Conservation (phyloP, 257 asterid species). For the Solanum gandarillasii region DNA sequence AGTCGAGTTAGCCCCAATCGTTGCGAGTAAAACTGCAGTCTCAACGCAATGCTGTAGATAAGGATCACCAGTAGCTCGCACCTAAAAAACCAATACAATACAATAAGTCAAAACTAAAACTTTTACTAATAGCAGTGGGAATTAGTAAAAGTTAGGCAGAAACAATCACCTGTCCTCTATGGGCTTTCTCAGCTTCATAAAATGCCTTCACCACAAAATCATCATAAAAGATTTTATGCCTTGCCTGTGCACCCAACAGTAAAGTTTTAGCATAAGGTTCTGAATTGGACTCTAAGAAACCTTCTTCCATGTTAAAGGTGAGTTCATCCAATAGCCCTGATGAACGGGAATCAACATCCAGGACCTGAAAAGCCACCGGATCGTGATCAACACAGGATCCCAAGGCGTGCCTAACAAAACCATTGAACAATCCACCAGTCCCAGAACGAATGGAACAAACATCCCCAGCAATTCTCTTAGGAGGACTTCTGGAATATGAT, state of each 20-base stretch:
- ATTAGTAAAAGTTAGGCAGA: background rate
- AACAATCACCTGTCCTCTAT: slow-evolving; percentile 67
- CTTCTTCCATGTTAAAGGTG: slow-evolving; percentile 76
- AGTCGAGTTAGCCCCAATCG: slow-evolving; percentile 73
- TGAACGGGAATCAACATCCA: slow-evolving; percentile 21
- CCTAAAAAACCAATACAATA: slow-evolving; percentile 30
- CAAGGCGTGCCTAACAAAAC: slow-evolving; percentile 62
- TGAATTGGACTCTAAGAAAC: slow-evolving; percentile 23
- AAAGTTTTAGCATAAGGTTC: slow-evolving; percentile 56
- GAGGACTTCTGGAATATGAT: slow-evolving; percentile 46
- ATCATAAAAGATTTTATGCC: slow-evolving; percentile 56
- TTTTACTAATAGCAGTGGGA: background rate
- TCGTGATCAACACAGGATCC: slow-evolving; percentile 69
- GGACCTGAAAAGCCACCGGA: slow-evolving; percentile 27
- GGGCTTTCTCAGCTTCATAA: slow-evolving; percentile 70
- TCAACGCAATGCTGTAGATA: slow-evolving; percentile 94
- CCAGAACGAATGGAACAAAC: slow-evolving; percentile 38
- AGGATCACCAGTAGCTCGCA: slow-evolving; percentile 88
- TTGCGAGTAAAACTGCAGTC: slow-evolving; percentile 69
- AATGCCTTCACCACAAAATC: slow-evolving; percentile 74
- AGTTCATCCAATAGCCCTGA: slow-evolving; percentile 52
- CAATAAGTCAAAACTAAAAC: background rate
- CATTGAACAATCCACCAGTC: slow-evolving; percentile 44
- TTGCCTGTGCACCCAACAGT: slow-evolving; percentile 64
- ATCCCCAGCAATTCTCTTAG: slow-evolving; percentile 39